Evolutionary conservation across 345 rosid genomes (phyloP), one percentile per base, ranked within the genome.

Genomic region (Populus alba): DNA sequence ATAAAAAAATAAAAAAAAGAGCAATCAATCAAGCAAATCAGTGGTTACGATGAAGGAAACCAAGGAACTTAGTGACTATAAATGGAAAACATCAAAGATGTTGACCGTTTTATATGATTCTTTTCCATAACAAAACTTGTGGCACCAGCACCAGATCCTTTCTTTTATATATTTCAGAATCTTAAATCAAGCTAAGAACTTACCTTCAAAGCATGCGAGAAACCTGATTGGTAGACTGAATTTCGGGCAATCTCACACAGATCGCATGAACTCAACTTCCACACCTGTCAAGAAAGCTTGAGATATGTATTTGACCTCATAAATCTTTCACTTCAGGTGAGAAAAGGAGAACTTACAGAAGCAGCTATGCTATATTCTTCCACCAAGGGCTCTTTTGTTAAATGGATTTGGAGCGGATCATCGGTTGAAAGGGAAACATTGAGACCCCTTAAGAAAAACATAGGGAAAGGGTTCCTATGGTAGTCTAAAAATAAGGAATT

Each of bases 351-450:
- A 74, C 93, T 87, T 75, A 97, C 99, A 9, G 99, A 97, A 77
- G 99, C 99, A 86, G 99, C 98, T 75, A 96, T 94, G 89, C 98
- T 96, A 74, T 92, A 96, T 83, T 96, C 99, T 84, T 96, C 99
- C 75, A 96, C 99, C 69, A 96, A 84, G 35, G 98, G 98, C 73
- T 96, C 99, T 89, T 96, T 96, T 20, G 99, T 96, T 59, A 96
- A 84, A 82, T 96, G 99, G 84, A 96, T 96, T 82, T 96, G 98
- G 70, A 96, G 99, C 0, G 98, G 99, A 85, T 96, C 99, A 77
- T 96, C 98, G 0, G 99, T 97, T 31, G 99, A 97, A 61, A 94
- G 96, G 57, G 99, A 97, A 55, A 97, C 95, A 87, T 97, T 97
- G 73, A 97, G 94, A 43, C 99, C 99, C 31, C 98, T 90, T 33